Evolutionary conservation across 768 basidiomycete species (phyloP).

Genomic region (Tephrocybe rancida): DNA sequence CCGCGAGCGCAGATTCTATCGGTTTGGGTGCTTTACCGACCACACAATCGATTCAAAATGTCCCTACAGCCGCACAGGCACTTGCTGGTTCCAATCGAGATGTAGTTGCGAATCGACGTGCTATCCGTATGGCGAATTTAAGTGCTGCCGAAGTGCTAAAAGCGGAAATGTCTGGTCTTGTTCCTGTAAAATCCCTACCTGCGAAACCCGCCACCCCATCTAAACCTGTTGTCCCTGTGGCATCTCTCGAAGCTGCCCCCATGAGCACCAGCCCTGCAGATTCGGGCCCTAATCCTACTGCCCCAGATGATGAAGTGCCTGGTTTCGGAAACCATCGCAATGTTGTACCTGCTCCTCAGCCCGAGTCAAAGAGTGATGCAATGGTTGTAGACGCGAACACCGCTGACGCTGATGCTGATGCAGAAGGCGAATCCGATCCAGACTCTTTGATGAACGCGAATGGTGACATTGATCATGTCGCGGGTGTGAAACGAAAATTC

Average conservation of each 20-base stretch:
- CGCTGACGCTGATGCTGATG: slow-evolving; percentile 22
- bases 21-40: slow-evolving; percentile 70
- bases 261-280: slow-evolving; percentile 25
- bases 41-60: slow-evolving; percentile 56
- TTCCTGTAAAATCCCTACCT: slow-evolving; percentile 48
- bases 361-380: slow-evolving; percentile 18
- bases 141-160: slow-evolving; percentile 93
- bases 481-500: slow-evolving; percentile 48
- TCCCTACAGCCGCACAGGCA: slow-evolving; percentile 66
- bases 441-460: slow-evolving; percentile 23
- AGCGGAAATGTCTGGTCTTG: slow-evolving; percentile 75
- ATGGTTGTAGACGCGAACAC: slow-evolving; percentile 13
- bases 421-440: slow-evolving; percentile 32
- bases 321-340: slow-evolving; percentile 34
- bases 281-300: slow-evolving; percentile 1
- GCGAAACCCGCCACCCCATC: slow-evolving; percentile 35
- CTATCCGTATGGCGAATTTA: slow-evolving; percentile 95
- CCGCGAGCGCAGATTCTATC: slow-evolving; percentile 76
- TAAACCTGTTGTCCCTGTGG: slow-evolving; percentile 22
- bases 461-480: slow-evolving; percentile 19
- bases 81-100: slow-evolving; percentile 87
- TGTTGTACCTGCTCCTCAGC: slow-evolving; percentile 7
- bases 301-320: slow-evolving; percentile 34
- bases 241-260: slow-evolving; percentile 32
- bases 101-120: slow-evolving; percentile 86